Conservation (phyloP, 2,329 filamentous ascomycete genomes). For the Fusarium sp. region DNA sequence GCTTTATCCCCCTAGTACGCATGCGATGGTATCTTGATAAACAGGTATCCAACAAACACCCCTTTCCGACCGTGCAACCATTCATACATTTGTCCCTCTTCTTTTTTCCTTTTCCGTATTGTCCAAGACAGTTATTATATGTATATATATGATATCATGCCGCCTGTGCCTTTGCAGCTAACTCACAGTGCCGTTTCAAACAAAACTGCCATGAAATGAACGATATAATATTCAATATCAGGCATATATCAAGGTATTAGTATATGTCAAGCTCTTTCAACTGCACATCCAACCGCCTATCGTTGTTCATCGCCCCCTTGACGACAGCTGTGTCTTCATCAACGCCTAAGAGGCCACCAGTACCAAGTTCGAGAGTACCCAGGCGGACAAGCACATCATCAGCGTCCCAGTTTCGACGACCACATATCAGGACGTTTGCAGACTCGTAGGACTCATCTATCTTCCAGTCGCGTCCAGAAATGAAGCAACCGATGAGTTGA, state of each 20-base stretch:
- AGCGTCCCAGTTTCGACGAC: conserved; percentile 43
- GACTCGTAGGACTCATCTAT: conserved; percentile 41
- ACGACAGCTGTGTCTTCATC: conserved; percentile 43
- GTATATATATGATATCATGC: conserved; percentile 17
- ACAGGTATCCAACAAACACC: conserved; percentile 36
- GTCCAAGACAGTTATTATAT: conserved; percentile 36
- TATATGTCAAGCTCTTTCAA: conserved; percentile 52
- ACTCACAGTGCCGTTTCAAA: conserved; percentile 6
- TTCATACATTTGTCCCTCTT: conserved; percentile 16
- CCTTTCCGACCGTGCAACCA: conserved; percentile 16
- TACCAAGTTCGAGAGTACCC: conserved; percentile 46
- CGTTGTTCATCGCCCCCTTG: conserved; percentile 45
- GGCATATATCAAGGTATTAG: conserved; percentile 27
- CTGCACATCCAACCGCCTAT: conserved; percentile 44
- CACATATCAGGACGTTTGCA: conserved; percentile 48
- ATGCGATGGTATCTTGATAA: conserved; percentile 44
- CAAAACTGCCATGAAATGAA: conserved; percentile 1
- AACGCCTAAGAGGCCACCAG: conserved; percentile 43
- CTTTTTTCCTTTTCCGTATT: conserved; percentile 16
- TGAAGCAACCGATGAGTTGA: conserved; percentile 44
- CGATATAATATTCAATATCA: background rate
- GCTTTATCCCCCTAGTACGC: conserved; percentile 30
- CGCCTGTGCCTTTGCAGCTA: background rate
- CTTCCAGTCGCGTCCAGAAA: conserved; percentile 50
- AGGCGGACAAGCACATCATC: conserved; percentile 48